Evolutionary conservation across 208 protist species (phyloP).

Genomic region (Trypanosoma caninum): DNA sequence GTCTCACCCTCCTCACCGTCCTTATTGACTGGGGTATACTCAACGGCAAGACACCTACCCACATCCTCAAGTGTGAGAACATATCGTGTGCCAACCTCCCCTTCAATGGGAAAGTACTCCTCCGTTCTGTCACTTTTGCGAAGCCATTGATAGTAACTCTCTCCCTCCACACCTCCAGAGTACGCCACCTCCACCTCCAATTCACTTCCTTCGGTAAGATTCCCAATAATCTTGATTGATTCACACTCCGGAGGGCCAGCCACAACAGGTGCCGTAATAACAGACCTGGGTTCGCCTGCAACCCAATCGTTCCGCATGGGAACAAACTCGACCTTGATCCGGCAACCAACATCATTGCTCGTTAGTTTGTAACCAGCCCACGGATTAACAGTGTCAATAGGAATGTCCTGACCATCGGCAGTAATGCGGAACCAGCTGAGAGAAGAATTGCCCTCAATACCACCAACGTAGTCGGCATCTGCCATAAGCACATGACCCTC

Average conservation of each 20-base stretch:
- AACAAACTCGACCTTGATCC: constrained; percentile 85
- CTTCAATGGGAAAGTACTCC: constrained; percentile 80
- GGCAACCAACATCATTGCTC: constrained; percentile 73
- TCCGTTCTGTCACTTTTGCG: constrained; percentile 57
- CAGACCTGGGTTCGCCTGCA: constrained; percentile 77
- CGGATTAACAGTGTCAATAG: constrained; percentile 66
- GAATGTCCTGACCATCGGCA: constrained; percentile 55
- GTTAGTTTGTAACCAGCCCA: constrained; percentile 84
- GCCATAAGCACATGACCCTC: constrained; percentile 79
- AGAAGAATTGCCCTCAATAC: constrained; percentile 82
- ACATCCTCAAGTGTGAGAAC: constrained; percentile 78
- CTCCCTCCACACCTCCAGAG: constrained; percentile 83
- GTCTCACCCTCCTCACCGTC: constrained; percentile 85
- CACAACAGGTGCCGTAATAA: constrained; percentile 52
- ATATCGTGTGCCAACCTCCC: constrained; percentile 78
- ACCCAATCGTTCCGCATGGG: constrained; percentile 89
- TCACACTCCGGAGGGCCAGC: constrained; percentile 78
- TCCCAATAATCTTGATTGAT: constrained; percentile 89
- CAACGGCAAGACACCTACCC: constrained; percentile 82
- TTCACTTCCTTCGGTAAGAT: constrained; percentile 78
- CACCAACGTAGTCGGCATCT: constrained; percentile 85
- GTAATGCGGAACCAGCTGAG: constrained; percentile 85
- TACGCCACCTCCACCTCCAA: constrained; percentile 83
- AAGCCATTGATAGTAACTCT: constrained; percentile 90
- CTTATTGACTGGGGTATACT: constrained; percentile 88